Conservation (phyloP, 768 basidiomycete genomes). For the Phanerochaete sordida region DNA sequence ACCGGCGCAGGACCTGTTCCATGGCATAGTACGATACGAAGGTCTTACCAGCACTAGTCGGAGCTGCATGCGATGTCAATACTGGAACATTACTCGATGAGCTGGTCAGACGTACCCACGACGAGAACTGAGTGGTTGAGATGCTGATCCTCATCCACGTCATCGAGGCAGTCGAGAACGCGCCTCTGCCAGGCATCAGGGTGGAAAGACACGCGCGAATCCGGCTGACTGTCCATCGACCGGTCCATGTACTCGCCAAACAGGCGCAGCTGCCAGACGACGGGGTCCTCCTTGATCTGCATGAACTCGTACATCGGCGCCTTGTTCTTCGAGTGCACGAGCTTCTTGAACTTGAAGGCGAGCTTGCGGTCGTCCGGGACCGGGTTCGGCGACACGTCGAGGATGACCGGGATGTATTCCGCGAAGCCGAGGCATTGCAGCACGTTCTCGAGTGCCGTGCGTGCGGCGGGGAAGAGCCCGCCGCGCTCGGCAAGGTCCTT, state of each 20-base stretch:
- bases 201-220: slow-evolving; percentile 56
- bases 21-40: slow-evolving; percentile 79
- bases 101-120: slow-evolving; percentile 43
- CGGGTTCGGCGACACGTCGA: slow-evolving; percentile 15
- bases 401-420: slow-evolving; percentile 30
- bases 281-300: slow-evolving; percentile 50
- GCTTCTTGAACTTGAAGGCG: slow-evolving; percentile 52
- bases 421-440: slow-evolving; percentile 47
- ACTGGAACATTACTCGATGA: not conserved
- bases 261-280: slow-evolving; percentile 64
- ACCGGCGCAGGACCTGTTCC: slow-evolving; percentile 60
- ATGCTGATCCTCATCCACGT: slow-evolving; percentile 5
- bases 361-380: slow-evolving; percentile 25
- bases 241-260: slow-evolving; percentile 74
- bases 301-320: slow-evolving; percentile 46
- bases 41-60: slow-evolving; percentile 72
- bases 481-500: slow-evolving; percentile 40
- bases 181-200: slow-evolving; percentile 71
- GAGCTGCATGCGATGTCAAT: slow-evolving; percentile 37
- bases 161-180: slow-evolving; percentile 63
- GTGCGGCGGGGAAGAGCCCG: slow-evolving; percentile 32
- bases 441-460: slow-evolving; percentile 35
- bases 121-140: slow-evolving; percentile 56
- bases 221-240: slow-evolving; percentile 59
- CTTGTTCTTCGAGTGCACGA: slow-evolving; percentile 44